These are phyloP conservation scores for Sedum album DNA, from an alignment of 164 flowering plant species.

Conservation along the genomic window DNA sequence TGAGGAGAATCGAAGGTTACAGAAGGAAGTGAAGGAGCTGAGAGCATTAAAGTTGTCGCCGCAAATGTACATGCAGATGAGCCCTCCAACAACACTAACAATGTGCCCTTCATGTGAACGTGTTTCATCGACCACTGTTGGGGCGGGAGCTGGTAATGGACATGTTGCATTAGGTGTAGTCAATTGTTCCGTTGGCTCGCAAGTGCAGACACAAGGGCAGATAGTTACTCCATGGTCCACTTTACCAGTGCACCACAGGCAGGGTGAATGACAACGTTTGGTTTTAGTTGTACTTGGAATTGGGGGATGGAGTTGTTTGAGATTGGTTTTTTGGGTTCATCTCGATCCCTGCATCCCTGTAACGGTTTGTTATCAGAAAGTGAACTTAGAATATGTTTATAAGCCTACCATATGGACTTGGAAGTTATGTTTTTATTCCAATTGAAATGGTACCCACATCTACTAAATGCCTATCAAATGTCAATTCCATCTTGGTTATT, in stretches of 20 bases:
- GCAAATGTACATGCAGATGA: constrained; percentile 75
- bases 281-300: neutral
- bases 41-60: constrained; percentile 63
- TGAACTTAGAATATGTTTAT: neutral
- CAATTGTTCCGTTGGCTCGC: neutral
- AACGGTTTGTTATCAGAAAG: neutral
- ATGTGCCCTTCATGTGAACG: constrained; percentile 94
- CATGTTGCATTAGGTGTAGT: neutral
- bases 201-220: neutral
- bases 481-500: no score
- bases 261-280: neutral
- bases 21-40: constrained; percentile 75
- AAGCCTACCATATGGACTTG: neutral
- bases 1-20: constrained; percentile 79
- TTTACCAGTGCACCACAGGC: constrained; percentile 1
- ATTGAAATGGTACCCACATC: neutral
- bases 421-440: neutral
- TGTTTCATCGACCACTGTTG: constrained; percentile 15
- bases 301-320: neutral
- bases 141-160: neutral
- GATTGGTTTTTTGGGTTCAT: neutral
- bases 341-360: neutral
- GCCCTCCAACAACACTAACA: constrained; percentile 84
- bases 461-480: no score
- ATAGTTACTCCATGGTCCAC: neutral